Conservation (phyloP, 176 grass and related monocot genomes). For the Thinopyrum elongatum region DNA sequence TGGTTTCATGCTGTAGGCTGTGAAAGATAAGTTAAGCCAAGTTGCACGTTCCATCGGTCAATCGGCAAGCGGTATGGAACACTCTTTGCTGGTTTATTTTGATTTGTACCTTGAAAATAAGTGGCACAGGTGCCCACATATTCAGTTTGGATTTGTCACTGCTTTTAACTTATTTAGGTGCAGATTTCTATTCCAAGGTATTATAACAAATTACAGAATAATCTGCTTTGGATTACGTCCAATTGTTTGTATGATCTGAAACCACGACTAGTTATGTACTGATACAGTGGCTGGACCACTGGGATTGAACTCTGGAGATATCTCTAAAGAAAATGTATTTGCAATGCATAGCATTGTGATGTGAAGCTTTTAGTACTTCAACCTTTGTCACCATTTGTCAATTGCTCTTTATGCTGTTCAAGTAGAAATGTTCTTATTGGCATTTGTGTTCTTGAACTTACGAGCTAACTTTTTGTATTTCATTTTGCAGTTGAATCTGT, state of each 20-base stretch:
- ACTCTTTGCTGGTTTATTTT: background rate
- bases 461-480: constrained; percentile 21
- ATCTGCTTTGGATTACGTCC: background rate
- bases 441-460: constrained; percentile 19
- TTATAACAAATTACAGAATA: constrained; percentile 7
- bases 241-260: constrained; percentile 3
- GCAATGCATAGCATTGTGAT: background rate
- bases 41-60: constrained; percentile 81
- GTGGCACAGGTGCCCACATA: background rate
- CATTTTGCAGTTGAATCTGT: constrained; percentile 74
- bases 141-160: background rate
- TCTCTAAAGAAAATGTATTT: constrained; percentile 19
- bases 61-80: constrained; percentile 56
- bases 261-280: background rate
- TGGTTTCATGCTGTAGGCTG: constrained; percentile 53
- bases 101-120: background rate
- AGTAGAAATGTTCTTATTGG: constrained; percentile 10
- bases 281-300: background rate
- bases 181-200: background rate
- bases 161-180: background rate
- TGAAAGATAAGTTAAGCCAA: constrained; percentile 88
- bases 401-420: constrained; percentile 5
- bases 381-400: background rate
- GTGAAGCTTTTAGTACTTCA: background rate
- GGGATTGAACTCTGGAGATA: background rate